Evolutionary conservation across 208 protist species (phyloP), one percentile per base, ranked within the genome.

Genomic region (Leishmania gerbilli): DNA sequence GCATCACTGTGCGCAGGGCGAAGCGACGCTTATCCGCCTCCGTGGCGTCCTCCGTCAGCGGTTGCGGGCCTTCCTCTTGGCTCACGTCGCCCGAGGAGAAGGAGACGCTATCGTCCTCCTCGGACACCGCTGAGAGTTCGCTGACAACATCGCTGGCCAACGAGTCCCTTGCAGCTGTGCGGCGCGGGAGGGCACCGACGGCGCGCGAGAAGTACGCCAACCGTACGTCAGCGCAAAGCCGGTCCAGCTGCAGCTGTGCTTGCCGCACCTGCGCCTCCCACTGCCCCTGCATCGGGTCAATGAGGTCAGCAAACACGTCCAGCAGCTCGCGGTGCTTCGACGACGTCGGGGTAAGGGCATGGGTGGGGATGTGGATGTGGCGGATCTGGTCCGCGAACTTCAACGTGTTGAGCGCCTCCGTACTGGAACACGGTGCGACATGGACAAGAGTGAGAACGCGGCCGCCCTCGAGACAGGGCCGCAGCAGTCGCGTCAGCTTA

Each of bases 401-500:
- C 31, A 98, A 89, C 11, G 84, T 89, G 55, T 91, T 91, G 40
- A 95, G 71, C 64, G 92, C 87, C 62, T 95, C 92, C 42, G 82
- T 86, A 47, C 85, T 86, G 6, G 89, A 91, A 71, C 92, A 96
- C 27, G 95, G 95, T 9, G 95, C 55, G 11, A 96, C 92, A 84
- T 98, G 95, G 42, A 96, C 93, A 15, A 98, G 87, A 4, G 84
- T 88, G 53, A 97, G 85, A 76, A 98, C 93, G 17, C 89, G 91
- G 24, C 95, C 95, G 17, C 85, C 85, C 79, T 97, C 90, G 5
- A 98, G 86, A 74, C 95, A 98, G 15, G 95, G 93, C 6, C 93
- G 92, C 60, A 99, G 87, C 42, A 99, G 80, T 49, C 95, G 89
- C 24, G 97, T 99, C 49, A 99, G 88, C 83, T 97, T 98, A 7